These are phyloP conservation scores for Globisporangium paroecandrum DNA, from an alignment of 352 stramenopile genomes.

Conservation along the genomic window DNA sequence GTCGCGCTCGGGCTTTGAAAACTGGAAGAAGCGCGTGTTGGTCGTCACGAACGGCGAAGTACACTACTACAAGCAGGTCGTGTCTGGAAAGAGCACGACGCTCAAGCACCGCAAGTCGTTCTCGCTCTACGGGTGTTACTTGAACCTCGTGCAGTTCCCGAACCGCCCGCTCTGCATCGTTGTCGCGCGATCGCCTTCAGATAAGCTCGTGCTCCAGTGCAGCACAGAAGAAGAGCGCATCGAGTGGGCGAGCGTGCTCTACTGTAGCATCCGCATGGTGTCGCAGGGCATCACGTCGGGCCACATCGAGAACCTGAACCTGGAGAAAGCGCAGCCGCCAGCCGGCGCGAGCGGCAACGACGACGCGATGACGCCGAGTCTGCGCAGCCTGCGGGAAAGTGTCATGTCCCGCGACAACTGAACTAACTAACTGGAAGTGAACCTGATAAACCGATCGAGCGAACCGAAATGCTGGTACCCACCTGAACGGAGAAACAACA, in stretches of 20 bases:
- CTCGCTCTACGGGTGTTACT: constrained; percentile 77
- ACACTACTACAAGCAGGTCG: constrained; percentile 79
- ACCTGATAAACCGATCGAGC: not conserved
- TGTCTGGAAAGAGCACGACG: constrained; percentile 26
- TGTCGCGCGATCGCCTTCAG: constrained; percentile 74
- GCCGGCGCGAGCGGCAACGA: not conserved
- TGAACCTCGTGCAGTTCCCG: constrained; percentile 78
- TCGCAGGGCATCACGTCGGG: constrained; percentile 81
- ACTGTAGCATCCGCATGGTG: constrained; percentile 86
- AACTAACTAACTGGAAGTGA: not conserved
- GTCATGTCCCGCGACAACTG: constrained; percentile 1
- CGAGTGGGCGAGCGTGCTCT: constrained; percentile 84
- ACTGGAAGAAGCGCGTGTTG: constrained; percentile 82
- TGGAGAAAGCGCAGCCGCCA: constrained; percentile 34
- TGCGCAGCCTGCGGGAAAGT: constrained; percentile 2
- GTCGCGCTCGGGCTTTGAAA: constrained; percentile 81
- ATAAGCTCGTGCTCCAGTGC: constrained; percentile 82
- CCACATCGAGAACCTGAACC: constrained; percentile 71
- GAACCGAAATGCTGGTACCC: not conserved
- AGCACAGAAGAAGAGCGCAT: constrained; percentile 70
- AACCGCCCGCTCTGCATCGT: constrained; percentile 76
- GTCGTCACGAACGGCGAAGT: constrained; percentile 80
- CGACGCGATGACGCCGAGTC: not conserved
- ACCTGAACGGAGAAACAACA: not conserved
- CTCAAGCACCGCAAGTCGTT: constrained; percentile 87